These are phyloP conservation scores for Aspergillus mulundensis DNA, from an alignment of 495 filamentous ascomycete species.

Conservation along the genomic window DNA sequence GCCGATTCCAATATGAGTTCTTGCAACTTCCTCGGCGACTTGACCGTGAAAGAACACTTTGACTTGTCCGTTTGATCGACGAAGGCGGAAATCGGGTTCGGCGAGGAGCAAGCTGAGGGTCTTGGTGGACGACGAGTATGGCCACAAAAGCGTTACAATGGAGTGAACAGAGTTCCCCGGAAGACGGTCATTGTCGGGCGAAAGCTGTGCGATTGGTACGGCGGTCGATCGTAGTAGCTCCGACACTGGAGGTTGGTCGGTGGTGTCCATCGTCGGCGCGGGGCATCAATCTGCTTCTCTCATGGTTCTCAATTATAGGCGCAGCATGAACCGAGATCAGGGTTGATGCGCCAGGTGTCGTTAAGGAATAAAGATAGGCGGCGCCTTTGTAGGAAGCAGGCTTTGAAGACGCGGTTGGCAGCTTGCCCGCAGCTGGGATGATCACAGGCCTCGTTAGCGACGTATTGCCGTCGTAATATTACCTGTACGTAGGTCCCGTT, in stretches of 20 bases:
- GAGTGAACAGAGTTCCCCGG: slow-evolving; percentile 50
- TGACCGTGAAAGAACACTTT: slow-evolving; percentile 70
- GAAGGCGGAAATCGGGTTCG: slow-evolving; percentile 83
- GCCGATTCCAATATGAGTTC: slow-evolving; percentile 64
- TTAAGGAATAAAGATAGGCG: background rate
- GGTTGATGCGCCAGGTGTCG: background rate
- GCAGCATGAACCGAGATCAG: background rate
- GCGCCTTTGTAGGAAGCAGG: background rate
- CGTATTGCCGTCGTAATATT: slow-evolving; percentile 25
- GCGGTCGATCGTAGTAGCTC: slow-evolving; percentile 26
- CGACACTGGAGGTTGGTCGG: slow-evolving; percentile 22
- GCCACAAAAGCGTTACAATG: slow-evolving; percentile 84
- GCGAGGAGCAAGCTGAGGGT: slow-evolving; percentile 73
- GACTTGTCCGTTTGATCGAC: slow-evolving; percentile 75
- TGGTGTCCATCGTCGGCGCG: slow-evolving; percentile 32
- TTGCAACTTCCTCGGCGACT: slow-evolving; percentile 65
- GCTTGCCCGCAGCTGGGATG: background rate
- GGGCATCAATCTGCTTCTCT: slow-evolving; percentile 13
- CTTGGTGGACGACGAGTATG: slow-evolving; percentile 72
- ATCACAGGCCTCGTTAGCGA: background rate
- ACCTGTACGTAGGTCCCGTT: too few relatives aligned
- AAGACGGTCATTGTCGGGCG: slow-evolving; percentile 43
- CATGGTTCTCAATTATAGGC: slow-evolving; percentile 14
- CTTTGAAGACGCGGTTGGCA: slow-evolving; percentile 2
- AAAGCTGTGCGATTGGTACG: slow-evolving; percentile 65